These are phyloP conservation scores for Albugo candida DNA, from an alignment of 352 stramenopile genomes.

Conservation along the genomic window DNA sequence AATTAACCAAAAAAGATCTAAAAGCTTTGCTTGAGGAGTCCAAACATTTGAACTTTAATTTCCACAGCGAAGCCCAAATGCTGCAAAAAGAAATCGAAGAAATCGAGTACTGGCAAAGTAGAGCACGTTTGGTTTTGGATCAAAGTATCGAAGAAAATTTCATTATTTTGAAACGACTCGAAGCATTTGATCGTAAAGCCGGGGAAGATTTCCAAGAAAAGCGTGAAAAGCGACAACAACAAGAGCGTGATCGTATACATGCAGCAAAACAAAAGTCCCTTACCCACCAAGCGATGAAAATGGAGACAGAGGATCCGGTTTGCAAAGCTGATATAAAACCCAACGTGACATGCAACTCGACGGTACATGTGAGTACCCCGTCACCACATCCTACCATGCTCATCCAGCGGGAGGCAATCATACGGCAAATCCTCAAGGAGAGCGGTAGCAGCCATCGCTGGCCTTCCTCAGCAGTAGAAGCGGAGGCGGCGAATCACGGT, in stretches of 20 bases:
- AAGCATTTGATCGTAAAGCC: conserved; percentile 36
- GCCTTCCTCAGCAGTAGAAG: neutral
- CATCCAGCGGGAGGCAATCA: conserved; percentile 25
- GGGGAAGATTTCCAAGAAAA: conserved; percentile 28
- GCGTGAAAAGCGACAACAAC: no score
- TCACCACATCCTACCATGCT: conserved; percentile 2
- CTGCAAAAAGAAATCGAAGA: conserved; percentile 55
- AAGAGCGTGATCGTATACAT: no score
- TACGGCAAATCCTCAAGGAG: conserved; percentile 48
- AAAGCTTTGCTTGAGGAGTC: conserved; percentile 34
- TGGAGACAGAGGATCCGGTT: no score
- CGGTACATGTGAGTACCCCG: no score
- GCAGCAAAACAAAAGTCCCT: conserved; percentile 22
- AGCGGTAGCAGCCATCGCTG: conserved; percentile 32
- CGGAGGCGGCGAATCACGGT: neutral
- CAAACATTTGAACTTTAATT: conserved; percentile 33
- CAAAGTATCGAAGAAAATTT: conserved; percentile 17
- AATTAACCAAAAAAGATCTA: conserved; percentile 38
- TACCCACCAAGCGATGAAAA: no score
- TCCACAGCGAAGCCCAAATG: conserved; percentile 58
- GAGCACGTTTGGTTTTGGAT: conserved; percentile 31
- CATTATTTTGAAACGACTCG: conserved; percentile 21
- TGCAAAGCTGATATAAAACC: no score
- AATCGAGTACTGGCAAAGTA: conserved; percentile 34
- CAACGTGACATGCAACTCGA: no score